Base-by-base conservation (phyloP, 306 rosid genomes). In the Mimosa bimucronata region DNA sequence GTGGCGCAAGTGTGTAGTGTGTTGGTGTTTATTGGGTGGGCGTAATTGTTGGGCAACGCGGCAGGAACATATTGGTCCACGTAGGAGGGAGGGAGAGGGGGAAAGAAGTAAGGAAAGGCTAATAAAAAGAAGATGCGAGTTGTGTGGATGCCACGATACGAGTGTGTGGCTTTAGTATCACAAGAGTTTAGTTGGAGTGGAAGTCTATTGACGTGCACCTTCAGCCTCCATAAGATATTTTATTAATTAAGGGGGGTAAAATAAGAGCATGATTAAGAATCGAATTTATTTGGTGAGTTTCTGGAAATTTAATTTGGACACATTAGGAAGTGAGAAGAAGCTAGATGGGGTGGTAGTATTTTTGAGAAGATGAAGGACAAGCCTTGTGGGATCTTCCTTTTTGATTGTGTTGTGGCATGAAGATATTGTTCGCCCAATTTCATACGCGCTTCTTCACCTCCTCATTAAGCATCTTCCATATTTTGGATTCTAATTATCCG, bases 391-490 rank as follows among this genome's bases (percentile, higher is more conserved):
- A 65, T 61, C 18, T 0, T 23, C 28, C 9, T 34, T 48, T 48
- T 73, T 10, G 37, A 16, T n/a, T 50, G 31, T 31, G 66, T 73
- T 11, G 46, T 50, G 7, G 58, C 0, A 34, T 34, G 2, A 58
- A 4, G 67, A 37, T 8, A 55, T 74, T 74, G 29, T 76, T 42
- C 13, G 21, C 13, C 21, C 58, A 75, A 41, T 60, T 60, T 9
- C 42, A 28, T 50, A 81, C 69, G 66, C 34, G 79, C 53, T 23
- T 83, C 25, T 65, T 72, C 52, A 28, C 73, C 78, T 83, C 82
- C 82, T 55, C 61, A 44, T 86, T 78, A 81, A 64, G 82, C 77
- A 70, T 80, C 77, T 80, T 80, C 73, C 77, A 80, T 60, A 18
- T 46, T 72, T 34, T 57, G 42, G 52, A 13, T 62, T 5, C 6